phyloP scores from a whole-genome alignment of 345 rosid genomes.

The Clarkia xantiana region DNA sequence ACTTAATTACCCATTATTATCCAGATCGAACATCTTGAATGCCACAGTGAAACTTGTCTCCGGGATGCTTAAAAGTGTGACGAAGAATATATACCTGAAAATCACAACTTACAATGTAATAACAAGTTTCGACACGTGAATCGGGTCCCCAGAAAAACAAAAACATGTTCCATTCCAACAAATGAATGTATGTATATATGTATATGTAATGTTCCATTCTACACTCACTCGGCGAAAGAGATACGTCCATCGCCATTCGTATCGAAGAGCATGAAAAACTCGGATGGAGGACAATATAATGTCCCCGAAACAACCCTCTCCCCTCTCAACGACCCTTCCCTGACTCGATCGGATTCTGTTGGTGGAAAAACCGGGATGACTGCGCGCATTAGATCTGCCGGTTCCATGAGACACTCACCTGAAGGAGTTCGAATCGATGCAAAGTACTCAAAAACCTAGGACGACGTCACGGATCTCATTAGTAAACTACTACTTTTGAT shows the following conservation, averaged over 20 bases:
- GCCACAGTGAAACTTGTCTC: slow-evolving; percentile 54
- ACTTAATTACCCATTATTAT: slow-evolving; percentile 51
- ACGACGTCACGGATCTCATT: not conserved
- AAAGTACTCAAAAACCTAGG: slow-evolving; percentile 50
- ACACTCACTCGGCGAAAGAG: slow-evolving; percentile 49
- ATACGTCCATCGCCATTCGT: slow-evolving; percentile 45
- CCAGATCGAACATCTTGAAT: slow-evolving; percentile 53
- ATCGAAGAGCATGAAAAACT: slow-evolving; percentile 62
- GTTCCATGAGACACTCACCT: slow-evolving; percentile 49
- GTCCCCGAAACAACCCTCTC: slow-evolving; percentile 31
- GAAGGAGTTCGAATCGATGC: slow-evolving; percentile 25
- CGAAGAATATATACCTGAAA: slow-evolving; percentile 50
- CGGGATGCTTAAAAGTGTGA: slow-evolving; percentile 52
- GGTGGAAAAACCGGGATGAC: slow-evolving; percentile 73
- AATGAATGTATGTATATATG: not conserved
- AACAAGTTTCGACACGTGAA: too few species aligned
- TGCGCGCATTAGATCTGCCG: slow-evolving; percentile 60
- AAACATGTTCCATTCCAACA: not conserved
- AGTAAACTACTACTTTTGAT: not conserved
- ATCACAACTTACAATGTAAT: too few species aligned
- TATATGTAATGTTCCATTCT: not conserved
- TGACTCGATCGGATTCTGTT: slow-evolving; percentile 32
- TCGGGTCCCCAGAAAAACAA: too few species aligned
- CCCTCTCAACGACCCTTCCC: slow-evolving; percentile 43
- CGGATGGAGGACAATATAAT: slow-evolving; percentile 38